These are phyloP conservation scores for Aspergillus asperescens DNA, from an alignment of 495 filamentous ascomycete genomes.

Conservation along the genomic window DNA sequence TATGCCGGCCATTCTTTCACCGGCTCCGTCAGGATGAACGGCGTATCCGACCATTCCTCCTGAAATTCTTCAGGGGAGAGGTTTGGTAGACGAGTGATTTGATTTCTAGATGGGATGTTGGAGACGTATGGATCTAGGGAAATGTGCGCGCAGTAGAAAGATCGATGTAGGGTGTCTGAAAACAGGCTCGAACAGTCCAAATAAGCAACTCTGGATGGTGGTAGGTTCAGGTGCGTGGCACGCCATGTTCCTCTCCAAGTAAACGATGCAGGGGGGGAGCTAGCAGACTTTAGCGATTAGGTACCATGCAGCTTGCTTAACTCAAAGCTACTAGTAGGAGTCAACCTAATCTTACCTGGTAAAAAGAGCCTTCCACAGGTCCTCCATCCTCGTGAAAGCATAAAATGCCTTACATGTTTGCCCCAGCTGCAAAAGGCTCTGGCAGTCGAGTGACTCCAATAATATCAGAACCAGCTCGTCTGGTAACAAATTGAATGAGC, in stretches of 20 bases:
- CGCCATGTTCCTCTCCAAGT: slow-evolving; percentile 86
- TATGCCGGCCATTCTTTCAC: slow-evolving; percentile 80
- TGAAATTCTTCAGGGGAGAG: slow-evolving; percentile 71
- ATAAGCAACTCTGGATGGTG: slow-evolving; percentile 47
- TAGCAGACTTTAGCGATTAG: slow-evolving; percentile 15
- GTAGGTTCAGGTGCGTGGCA: slow-evolving; percentile 66
- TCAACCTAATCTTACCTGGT: slow-evolving; percentile 60
- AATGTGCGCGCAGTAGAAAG: slow-evolving; percentile 83
- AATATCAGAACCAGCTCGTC: slow-evolving; percentile 78
- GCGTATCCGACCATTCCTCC: slow-evolving; percentile 66
- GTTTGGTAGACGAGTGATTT: slow-evolving; percentile 63
- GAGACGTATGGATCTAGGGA: slow-evolving; percentile 57
- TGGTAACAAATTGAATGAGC: slow-evolving; percentile 58
- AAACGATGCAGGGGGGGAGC: slow-evolving; percentile 45
- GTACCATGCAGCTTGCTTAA: neutral
- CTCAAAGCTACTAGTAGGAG: neutral
- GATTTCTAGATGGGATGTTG: slow-evolving; percentile 67
- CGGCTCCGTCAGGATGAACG: slow-evolving; percentile 85
- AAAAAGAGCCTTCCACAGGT: slow-evolving; percentile 85
- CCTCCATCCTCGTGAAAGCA: slow-evolving; percentile 79
- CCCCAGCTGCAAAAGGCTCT: slow-evolving; percentile 60
- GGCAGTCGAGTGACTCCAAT: slow-evolving; percentile 67
- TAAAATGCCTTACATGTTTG: slow-evolving; percentile 83
- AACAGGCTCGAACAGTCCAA: slow-evolving; percentile 69
- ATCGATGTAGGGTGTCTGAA: slow-evolving; percentile 85